phyloP scores from a whole-genome alignment of 2,329 filamentous ascomycete species.

The Amauroascus verrucosus region DNA sequence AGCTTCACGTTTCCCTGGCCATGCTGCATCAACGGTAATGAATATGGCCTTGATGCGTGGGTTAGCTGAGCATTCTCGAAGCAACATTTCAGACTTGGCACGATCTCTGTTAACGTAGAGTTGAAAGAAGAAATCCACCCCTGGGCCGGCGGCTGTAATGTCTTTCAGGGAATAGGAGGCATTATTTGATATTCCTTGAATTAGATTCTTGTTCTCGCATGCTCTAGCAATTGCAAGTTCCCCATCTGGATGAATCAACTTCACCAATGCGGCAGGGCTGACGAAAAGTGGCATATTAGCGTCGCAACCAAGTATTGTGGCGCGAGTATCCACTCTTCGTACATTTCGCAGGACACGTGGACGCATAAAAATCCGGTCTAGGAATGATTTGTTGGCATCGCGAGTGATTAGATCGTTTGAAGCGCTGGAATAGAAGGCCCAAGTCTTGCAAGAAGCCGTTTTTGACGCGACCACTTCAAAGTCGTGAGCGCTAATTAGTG shows the following conservation, averaged over 20 bases:
- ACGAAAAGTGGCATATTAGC: constrained; percentile 52
- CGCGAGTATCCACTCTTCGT: constrained; percentile 40
- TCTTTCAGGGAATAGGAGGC: constrained; percentile 50
- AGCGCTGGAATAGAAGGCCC: constrained; percentile 59
- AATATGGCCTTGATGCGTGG: constrained; percentile 39
- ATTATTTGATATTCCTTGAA: constrained; percentile 53
- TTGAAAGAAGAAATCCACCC: constrained; percentile 44
- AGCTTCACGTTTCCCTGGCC: constrained; percentile 46
- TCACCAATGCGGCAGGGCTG: constrained; percentile 55
- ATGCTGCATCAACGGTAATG: constrained; percentile 48
- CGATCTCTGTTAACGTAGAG: constrained; percentile 47
- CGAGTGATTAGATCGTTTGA: constrained; percentile 53
- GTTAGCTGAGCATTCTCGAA: constrained; percentile 34
- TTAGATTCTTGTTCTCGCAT: constrained; percentile 42
- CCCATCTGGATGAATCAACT: constrained; percentile 54
- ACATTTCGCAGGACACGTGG: constrained; percentile 51
- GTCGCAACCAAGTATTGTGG: constrained; percentile 46
- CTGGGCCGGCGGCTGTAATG: constrained; percentile 38
- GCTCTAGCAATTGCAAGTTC: constrained; percentile 49
- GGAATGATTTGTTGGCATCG: constrained; percentile 45
- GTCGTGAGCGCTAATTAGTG: constrained; percentile 50
- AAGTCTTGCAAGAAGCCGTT: constrained; percentile 52
- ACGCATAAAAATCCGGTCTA: constrained; percentile 48
- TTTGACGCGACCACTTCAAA: constrained; percentile 49
- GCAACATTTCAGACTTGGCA: constrained; percentile 39